Conservation (phyloP, 2,329 filamentous ascomycete genomes). For the Onygena corvina region DNA sequence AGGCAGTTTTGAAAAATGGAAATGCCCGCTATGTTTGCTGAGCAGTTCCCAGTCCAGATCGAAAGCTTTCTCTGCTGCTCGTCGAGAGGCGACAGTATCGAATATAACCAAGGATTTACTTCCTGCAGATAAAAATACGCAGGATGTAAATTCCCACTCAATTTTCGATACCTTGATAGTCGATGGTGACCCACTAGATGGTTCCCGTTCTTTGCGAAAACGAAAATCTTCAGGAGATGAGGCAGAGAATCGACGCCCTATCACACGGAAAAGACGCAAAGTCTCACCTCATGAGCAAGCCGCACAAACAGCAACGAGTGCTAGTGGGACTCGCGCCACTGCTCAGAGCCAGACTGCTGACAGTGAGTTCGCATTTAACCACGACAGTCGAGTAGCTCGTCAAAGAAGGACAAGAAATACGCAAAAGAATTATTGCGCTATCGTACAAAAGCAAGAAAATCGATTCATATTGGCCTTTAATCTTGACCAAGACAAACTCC, state of each 20-base stretch:
- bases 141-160: constrained; percentile 60
- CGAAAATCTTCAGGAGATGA: constrained; percentile 66
- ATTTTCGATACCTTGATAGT: constrained; percentile 63
- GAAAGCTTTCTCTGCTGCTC: constrained; percentile 17
- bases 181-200: constrained; percentile 62
- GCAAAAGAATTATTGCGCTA: constrained; percentile 31
- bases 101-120: constrained; percentile 60
- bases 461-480: constrained; percentile 49
- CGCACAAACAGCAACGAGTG: background rate
- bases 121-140: constrained; percentile 52
- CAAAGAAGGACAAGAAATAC: constrained; percentile 43
- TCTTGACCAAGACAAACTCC: constrained; percentile 47
- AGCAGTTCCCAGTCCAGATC: constrained; percentile 27
- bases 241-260: constrained; percentile 36
- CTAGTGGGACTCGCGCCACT: constrained; percentile 12
- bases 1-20: constrained; percentile 49
- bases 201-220: constrained; percentile 66
- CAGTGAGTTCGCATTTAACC: constrained; percentile 10
- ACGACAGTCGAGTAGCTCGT: constrained; percentile 34
- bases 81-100: constrained; percentile 48
- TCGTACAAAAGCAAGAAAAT: constrained; percentile 31
- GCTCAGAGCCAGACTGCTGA: constrained; percentile 6
- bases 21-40: constrained; percentile 46
- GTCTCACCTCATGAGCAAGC: constrained; percentile 17
- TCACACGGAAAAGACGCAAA: constrained; percentile 40